Conservation (phyloP, 2,329 filamentous ascomycete species). For the Pochonia chlamydosporia region DNA sequence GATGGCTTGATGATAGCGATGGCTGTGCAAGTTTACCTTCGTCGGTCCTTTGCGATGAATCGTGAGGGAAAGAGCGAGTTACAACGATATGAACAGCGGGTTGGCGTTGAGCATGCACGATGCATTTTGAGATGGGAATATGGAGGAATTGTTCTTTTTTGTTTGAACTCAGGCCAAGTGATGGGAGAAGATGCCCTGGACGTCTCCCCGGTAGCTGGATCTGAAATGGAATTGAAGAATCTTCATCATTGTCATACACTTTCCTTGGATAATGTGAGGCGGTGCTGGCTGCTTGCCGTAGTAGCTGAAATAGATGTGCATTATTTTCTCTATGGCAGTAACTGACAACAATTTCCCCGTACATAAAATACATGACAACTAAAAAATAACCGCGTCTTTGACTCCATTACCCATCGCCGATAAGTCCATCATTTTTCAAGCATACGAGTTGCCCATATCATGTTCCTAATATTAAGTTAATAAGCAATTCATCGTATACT, state of each 20-base stretch:
- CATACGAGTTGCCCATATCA: slow-evolving; percentile 58
- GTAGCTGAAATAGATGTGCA: no score
- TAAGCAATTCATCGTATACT: no score
- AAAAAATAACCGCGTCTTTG: slow-evolving; percentile 14
- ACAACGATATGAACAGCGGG: neutral
- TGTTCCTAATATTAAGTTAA: slow-evolving; percentile 52
- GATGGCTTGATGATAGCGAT: neutral
- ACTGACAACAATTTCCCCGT: slow-evolving; percentile 10
- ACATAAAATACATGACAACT: slow-evolving; percentile 7
- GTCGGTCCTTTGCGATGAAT: neutral
- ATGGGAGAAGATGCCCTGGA: neutral
- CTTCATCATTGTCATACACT: no score
- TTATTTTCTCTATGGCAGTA: neutral
- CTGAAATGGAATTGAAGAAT: neutral
- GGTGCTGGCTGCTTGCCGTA: no score
- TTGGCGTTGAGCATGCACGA: neutral
- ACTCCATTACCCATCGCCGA: slow-evolving; percentile 10
- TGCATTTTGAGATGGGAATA: neutral
- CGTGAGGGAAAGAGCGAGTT: neutral
- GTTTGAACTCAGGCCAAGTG: neutral
- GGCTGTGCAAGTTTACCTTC: neutral
- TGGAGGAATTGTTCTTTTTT: neutral
- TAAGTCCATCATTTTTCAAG: slow-evolving; percentile 21
- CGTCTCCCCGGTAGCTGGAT: neutral
- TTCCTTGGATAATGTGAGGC: neutral